Evolutionary conservation across 305 asterid species (phyloP).

Genomic region (Stenogyne calaminthoides): DNA sequence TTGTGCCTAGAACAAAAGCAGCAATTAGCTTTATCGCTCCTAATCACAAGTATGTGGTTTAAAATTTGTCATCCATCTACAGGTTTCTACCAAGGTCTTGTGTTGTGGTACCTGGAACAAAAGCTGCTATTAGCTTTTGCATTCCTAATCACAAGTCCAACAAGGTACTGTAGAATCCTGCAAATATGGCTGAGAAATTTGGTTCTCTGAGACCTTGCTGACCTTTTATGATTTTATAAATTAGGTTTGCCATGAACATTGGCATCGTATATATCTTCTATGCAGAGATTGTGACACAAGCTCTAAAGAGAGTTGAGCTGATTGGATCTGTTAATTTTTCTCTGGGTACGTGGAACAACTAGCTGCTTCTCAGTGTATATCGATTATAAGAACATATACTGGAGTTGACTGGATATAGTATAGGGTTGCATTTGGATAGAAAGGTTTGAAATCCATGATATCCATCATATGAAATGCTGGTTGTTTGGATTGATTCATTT

Average conservation of each 20-base stretch:
- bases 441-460: not conserved
- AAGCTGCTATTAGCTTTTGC: slow-evolving; percentile 71
- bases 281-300: not conserved
- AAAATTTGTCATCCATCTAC: slow-evolving; percentile 16
- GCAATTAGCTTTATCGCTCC: slow-evolving; percentile 78
- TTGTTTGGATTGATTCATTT: not conserved
- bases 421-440: not conserved
- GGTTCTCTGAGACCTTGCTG: not conserved
- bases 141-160: slow-evolving; percentile 88
- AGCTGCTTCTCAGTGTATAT: not conserved
- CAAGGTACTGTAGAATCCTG: slow-evolving; percentile 50
- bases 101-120: slow-evolving; percentile 61
- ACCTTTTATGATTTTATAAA: not conserved
- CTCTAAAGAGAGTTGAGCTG: not conserved
- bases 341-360: not conserved
- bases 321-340: not conserved
- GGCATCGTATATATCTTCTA: not conserved
- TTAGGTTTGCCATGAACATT: not conserved
- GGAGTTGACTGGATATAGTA: not conserved
- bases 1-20: slow-evolving; percentile 67
- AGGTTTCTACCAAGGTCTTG: slow-evolving; percentile 77
- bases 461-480: not conserved
- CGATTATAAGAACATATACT: not conserved
- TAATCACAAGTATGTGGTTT: slow-evolving; percentile 65
- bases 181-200: not conserved